phyloP scores from a whole-genome alignment of 2,329 filamentous ascomycete genomes.

The Clarireedia monteithiana region DNA sequence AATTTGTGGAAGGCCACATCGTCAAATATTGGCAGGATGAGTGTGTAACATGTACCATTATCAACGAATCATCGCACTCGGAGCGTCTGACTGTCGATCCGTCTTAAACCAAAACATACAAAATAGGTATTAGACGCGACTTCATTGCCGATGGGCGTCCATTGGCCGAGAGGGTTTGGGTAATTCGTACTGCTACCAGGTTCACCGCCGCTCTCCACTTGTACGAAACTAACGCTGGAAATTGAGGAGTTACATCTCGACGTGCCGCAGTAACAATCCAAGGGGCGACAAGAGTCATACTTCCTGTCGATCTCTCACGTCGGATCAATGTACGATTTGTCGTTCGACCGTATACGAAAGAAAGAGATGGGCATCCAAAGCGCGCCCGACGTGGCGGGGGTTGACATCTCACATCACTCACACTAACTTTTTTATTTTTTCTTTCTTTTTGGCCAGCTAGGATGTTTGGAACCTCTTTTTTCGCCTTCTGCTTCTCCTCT shows the following conservation, averaged over 20 bases:
- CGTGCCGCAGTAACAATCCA: not conserved
- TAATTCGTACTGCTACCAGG: not conserved
- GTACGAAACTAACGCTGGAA: not conserved
- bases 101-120: not conserved
- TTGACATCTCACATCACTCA: conserved; percentile 2
- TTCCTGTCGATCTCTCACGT: not conserved
- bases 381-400: conserved; percentile 2
- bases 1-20: conserved; percentile 1
- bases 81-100: not conserved
- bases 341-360: not conserved
- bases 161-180: not conserved
- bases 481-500: not conserved
- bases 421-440: not conserved
- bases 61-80: not conserved
- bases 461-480: not conserved
- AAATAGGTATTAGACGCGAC: conserved; percentile 4
- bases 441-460: not conserved
- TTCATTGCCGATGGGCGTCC: not conserved
- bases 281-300: not conserved
- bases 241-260: conserved; percentile 3
- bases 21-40: not conserved
- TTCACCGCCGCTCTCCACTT: conserved; percentile 3
- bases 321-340: not conserved
- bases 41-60: not conserved
- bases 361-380: not conserved